Conservation (phyloP, 2,329 filamentous ascomycete genomes). For the Clonostachys rosea region DNA sequence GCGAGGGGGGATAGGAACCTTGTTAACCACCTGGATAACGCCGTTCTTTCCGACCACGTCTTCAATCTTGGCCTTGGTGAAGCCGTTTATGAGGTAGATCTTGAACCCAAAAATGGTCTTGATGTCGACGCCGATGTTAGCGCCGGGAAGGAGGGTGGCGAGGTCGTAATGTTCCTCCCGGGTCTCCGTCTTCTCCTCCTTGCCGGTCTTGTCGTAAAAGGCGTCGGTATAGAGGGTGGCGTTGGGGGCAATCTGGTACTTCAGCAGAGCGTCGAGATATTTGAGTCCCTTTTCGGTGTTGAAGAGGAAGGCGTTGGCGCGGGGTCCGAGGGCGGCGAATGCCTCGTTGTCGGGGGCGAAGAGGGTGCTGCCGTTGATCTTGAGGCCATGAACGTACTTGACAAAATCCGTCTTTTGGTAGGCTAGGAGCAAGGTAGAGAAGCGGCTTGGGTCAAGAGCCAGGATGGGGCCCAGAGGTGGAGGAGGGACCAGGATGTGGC, state of each 20-base stretch:
- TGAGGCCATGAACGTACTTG: constrained; percentile 50
- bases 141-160: constrained; percentile 64
- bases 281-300: constrained; percentile 64
- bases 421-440: constrained; percentile 74
- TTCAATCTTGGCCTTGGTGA: constrained; percentile 56
- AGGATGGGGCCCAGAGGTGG: constrained; percentile 48
- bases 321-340: constrained; percentile 69
- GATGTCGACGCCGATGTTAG: constrained; percentile 68
- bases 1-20: constrained; percentile 71
- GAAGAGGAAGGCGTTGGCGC: constrained; percentile 82
- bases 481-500: constrained; percentile 73
- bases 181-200: constrained; percentile 13
- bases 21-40: constrained; percentile 72
- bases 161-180: constrained; percentile 59
- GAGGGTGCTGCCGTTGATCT: constrained; percentile 62
- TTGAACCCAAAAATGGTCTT: constrained; percentile 63
- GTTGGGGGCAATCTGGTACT: constrained; percentile 74
- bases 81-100: constrained; percentile 71
- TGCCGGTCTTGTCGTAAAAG: constrained; percentile 50
- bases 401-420: constrained; percentile 70
- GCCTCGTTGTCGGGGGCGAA: constrained; percentile 80
- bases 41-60: constrained; percentile 76
- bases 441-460: constrained; percentile 66
- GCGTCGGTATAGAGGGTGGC: constrained; percentile 81
- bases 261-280: constrained; percentile 72